A percentile compares a stretch with the other conserved stretches of the same genome.
Evolutionary conservation across 2,329 filamentous ascomycete genomes (phyloP).

Genomic region (Scortechinia acanthostroma): DNA sequence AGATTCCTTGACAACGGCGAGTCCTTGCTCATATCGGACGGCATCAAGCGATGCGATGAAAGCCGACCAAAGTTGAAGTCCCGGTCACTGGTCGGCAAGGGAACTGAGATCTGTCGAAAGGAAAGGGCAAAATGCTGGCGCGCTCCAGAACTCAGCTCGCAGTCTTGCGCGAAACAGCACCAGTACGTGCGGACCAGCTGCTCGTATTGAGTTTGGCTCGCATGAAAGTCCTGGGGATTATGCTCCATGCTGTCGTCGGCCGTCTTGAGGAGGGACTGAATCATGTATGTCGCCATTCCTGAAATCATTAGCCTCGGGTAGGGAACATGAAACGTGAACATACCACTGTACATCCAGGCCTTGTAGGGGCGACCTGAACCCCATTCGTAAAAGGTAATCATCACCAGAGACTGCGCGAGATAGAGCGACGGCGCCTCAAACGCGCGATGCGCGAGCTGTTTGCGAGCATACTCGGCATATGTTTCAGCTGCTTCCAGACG

Average conservation of each 20-base stretch:
- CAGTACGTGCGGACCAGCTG: constrained; percentile 25
- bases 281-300: constrained; percentile 27
- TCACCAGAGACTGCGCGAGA: constrained; percentile 22
- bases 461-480: constrained; percentile 20
- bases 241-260: constrained; percentile 25
- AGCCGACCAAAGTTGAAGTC: constrained; percentile 20
- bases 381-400: constrained; percentile 24
- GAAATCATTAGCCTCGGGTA: constrained; percentile 4
- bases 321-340: not conserved
- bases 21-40: constrained; percentile 15
- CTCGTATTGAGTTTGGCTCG: constrained; percentile 20
- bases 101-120: constrained; percentile 23
- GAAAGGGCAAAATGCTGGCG: constrained; percentile 23
- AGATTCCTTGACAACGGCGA: constrained; percentile 14
- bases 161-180: constrained; percentile 25
- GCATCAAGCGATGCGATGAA: not conserved
- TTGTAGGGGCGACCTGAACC: constrained; percentile 21
- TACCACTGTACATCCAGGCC: constrained; percentile 27
- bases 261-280: constrained; percentile 22
- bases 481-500: constrained; percentile 14
- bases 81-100: constrained; percentile 21
- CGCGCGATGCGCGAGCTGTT: constrained; percentile 16
- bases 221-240: constrained; percentile 19
- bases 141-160: constrained; percentile 22
- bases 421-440: constrained; percentile 21